Conservation (phyloP, 495 filamentous ascomycete genomes). For the Penicillium verhagenii region DNA sequence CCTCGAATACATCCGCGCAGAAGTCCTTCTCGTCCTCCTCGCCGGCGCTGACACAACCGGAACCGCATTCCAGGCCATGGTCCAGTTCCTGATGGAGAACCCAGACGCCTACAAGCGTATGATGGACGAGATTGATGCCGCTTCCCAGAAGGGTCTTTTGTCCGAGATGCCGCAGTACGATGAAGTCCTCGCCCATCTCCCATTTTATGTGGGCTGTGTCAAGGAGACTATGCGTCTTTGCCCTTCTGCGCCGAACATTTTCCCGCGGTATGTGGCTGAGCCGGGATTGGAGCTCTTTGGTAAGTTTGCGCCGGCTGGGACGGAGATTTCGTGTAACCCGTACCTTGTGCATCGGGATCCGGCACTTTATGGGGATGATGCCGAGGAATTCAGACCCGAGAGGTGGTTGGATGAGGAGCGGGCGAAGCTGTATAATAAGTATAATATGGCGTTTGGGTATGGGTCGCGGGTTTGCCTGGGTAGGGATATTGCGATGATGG, state of each 20-base stretch:
- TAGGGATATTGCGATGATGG: constrained; percentile 54
- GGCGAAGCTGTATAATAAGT: constrained; percentile 49
- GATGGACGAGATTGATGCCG: constrained; percentile 55
- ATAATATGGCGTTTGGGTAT: constrained; percentile 54
- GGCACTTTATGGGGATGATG: constrained; percentile 52
- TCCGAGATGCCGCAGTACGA: constrained; percentile 37
- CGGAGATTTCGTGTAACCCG: constrained; percentile 55
- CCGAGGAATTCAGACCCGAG: constrained; percentile 29
- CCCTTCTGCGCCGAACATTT: constrained; percentile 49
- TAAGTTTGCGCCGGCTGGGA: constrained; percentile 54
- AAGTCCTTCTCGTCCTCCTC: constrained; percentile 54
- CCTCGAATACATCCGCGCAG: constrained; percentile 52
- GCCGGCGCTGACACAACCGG: constrained; percentile 67
- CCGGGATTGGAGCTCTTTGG: constrained; percentile 56
- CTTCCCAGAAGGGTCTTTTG: constrained; percentile 39
- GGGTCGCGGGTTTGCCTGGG: constrained; percentile 55
- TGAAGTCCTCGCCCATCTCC: constrained; percentile 44
- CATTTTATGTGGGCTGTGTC: constrained; percentile 50
- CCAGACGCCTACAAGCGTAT: constrained; percentile 49
- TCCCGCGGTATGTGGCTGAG: constrained; percentile 47
- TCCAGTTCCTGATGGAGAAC: constrained; percentile 52
- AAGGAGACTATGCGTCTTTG: constrained; percentile 55
- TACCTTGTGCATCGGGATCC: constrained; percentile 52
- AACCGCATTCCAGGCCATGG: constrained; percentile 52
- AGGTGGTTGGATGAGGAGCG: constrained; percentile 46